A percentile compares a stretch with the other conserved stretches of the same genome.
Conservation (phyloP, 768 basidiomycete species). For the Strobilomyces echinocephalus region DNA sequence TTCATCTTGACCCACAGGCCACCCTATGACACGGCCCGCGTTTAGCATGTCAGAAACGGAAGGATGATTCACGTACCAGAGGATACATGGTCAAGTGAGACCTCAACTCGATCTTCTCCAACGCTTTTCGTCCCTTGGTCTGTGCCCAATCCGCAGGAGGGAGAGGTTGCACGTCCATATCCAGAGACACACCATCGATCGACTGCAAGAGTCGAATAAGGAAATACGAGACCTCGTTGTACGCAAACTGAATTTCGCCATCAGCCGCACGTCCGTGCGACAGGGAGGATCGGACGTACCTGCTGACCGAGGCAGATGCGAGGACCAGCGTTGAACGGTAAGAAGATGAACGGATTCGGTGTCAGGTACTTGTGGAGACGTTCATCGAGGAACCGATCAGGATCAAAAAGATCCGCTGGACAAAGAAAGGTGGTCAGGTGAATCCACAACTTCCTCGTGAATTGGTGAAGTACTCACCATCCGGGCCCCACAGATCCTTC, state of each 20-base stretch:
- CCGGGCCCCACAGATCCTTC: conserved; percentile 36
- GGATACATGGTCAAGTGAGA: not conserved
- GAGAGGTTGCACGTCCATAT: not conserved
- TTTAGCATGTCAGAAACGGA: not conserved
- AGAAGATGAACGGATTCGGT: conserved; percentile 63
- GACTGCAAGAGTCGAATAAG: not conserved
- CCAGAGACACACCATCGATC: not conserved
- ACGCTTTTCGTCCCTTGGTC: not conserved
- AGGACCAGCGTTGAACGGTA: conserved; percentile 66
- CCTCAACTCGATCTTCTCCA: not conserved
- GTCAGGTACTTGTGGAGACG: conserved; percentile 49
- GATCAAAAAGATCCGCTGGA: conserved; percentile 46
- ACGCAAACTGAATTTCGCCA: not conserved
- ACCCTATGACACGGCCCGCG: not conserved
- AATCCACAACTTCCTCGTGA: not conserved
- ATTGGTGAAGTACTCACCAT: conserved; percentile 18
- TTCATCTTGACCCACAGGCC: not conserved
- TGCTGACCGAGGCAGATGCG: conserved; percentile 58
- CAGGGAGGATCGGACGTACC: conserved; percentile 11
- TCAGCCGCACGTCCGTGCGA: not conserved
- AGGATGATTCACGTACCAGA: not conserved
- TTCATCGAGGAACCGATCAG: conserved; percentile 60
- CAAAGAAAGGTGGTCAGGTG: not conserved
- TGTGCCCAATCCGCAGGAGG: not conserved
- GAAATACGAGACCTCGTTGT: not conserved